These are phyloP conservation scores for Russula ochroleuca DNA, from an alignment of 768 basidiomycete species.

Conservation along the genomic window DNA sequence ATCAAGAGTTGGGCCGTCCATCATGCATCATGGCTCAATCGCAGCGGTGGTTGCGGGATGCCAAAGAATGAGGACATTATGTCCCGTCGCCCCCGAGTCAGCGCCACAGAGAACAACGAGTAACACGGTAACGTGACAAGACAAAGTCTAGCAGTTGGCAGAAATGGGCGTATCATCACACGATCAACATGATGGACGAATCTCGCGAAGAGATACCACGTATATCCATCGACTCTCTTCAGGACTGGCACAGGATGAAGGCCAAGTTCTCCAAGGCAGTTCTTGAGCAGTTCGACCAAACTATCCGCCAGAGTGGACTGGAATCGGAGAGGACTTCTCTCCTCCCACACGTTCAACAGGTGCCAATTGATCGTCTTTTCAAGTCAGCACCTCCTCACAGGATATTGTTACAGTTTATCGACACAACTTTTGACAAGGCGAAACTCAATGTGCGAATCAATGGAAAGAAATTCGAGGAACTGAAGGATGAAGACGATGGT, in stretches of 20 bases:
- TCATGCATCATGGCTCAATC: no score
- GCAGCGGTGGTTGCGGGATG: no score
- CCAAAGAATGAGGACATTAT: no score
- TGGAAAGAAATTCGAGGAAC: slow-evolving; percentile 25
- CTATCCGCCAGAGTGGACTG: slow-evolving; percentile 12
- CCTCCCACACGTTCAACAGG: slow-evolving; percentile 20
- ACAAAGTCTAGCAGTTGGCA: no score
- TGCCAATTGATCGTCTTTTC: not conserved
- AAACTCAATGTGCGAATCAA: slow-evolving; percentile 26
- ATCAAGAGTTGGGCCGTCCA: no score
- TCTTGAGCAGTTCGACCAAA: slow-evolving; percentile 13
- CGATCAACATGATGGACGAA: slow-evolving; percentile 18
- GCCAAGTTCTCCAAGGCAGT: slow-evolving; percentile 23
- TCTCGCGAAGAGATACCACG: slow-evolving; percentile 24
- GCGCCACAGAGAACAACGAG: no score
- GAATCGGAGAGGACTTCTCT: slow-evolving; percentile 12
- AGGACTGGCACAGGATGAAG: slow-evolving; percentile 26
- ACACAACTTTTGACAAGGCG: slow-evolving; percentile 25
- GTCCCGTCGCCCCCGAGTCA: no score
- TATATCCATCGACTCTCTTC: slow-evolving; percentile 23
- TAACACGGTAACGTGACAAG: no score
- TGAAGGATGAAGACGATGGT: slow-evolving; percentile 22
- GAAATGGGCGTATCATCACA: no score
- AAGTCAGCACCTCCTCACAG: not conserved
- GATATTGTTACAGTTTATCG: slow-evolving; percentile 18